Conservation (phyloP, 2,329 filamentous ascomycete species). For the Aureobasidium mangrovei region DNA sequence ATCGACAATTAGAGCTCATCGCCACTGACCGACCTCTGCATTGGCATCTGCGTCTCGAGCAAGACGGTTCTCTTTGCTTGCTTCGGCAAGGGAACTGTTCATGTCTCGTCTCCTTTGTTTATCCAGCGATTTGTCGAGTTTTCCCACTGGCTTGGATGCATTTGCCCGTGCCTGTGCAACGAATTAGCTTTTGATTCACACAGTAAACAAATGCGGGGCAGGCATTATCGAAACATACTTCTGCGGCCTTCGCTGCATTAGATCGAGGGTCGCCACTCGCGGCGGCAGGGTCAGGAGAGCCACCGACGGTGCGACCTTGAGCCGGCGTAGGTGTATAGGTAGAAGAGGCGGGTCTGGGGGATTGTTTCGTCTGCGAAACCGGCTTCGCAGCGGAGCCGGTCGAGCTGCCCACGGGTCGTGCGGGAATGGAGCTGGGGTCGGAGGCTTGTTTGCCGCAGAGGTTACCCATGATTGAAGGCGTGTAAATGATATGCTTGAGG, state of each 20-base stretch:
- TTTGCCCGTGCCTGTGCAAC: slow-evolving; percentile 55
- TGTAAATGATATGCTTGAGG: background rate
- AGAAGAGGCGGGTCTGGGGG: slow-evolving; percentile 14
- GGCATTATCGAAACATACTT: slow-evolving; percentile 49
- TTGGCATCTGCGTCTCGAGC: slow-evolving; percentile 60
- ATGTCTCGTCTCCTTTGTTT: slow-evolving; percentile 66
- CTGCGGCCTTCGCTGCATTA: slow-evolving; percentile 72
- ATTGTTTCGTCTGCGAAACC: slow-evolving; percentile 22
- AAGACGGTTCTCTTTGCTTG: slow-evolving; percentile 56
- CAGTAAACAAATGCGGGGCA: background rate
- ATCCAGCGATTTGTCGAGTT: slow-evolving; percentile 60
- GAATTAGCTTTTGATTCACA: slow-evolving; percentile 16
- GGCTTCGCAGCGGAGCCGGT: slow-evolving; percentile 39
- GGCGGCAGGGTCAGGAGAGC: background rate
- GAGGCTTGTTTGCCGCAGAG: slow-evolving; percentile 65
- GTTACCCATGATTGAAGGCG: slow-evolving; percentile 60
- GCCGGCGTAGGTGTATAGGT: slow-evolving; percentile 15
- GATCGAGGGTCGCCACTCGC: slow-evolving; percentile 51
- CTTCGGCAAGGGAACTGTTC: slow-evolving; percentile 58
- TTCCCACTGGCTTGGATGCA: slow-evolving; percentile 51
- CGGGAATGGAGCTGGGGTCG: slow-evolving; percentile 62
- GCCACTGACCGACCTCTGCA: slow-evolving; percentile 44
- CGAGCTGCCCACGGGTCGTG: slow-evolving; percentile 58
- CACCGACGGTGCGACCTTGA: slow-evolving; percentile 43
- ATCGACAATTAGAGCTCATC: too few species aligned